Percentiles rank a stretch among this genome's conserved stretches.
Evolutionary conservation across 176 grass and related monocot genomes (phyloP).

Genomic region (Juncus effusus): DNA sequence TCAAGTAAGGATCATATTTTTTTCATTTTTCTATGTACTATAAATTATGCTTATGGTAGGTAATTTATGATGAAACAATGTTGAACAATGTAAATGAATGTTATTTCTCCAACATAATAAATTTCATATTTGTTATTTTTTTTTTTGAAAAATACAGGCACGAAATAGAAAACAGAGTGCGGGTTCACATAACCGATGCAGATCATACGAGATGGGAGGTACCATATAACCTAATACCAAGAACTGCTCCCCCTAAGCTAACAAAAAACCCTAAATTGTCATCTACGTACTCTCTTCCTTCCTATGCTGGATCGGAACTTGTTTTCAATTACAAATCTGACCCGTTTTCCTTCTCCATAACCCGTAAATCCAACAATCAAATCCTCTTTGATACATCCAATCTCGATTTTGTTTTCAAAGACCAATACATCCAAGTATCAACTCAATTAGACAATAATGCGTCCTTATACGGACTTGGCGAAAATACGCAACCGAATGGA

Average conservation of each 20-base stretch:
- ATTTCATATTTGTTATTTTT: neutral
- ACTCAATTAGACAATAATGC: slow-evolving; percentile 44
- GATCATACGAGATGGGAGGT: slow-evolving; percentile 70
- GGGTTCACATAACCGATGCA: slow-evolving; percentile 75
- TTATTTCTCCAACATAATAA: neutral
- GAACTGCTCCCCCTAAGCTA: slow-evolving; percentile 38
- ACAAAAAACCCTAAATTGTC: slow-evolving; percentile 1
- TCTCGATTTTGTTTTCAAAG: slow-evolving; percentile 57
- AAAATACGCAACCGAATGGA: slow-evolving; percentile 65
- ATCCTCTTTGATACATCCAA: slow-evolving; percentile 62
- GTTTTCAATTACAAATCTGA: slow-evolving; percentile 54
- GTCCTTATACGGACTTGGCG: slow-evolving; percentile 64
- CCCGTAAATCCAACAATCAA: slow-evolving; percentile 43
- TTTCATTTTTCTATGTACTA: too few species aligned
- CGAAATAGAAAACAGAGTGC: slow-evolving; percentile 54
- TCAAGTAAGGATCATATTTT: slow-evolving; percentile 46
- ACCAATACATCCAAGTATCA: slow-evolving; percentile 70
- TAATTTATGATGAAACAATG: too few species aligned
- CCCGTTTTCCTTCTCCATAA: slow-evolving; percentile 59
- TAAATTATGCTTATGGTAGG: too few species aligned
- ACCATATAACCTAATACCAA: slow-evolving; percentile 61
- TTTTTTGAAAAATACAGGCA: slow-evolving; percentile 41
- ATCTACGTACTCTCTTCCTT: slow-evolving; percentile 32
- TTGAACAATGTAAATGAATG: too few species aligned
- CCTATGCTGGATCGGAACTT: slow-evolving; percentile 47